Conservation (phyloP, 2,329 filamentous ascomycete species). For the Trichoderma cornu-damae region DNA sequence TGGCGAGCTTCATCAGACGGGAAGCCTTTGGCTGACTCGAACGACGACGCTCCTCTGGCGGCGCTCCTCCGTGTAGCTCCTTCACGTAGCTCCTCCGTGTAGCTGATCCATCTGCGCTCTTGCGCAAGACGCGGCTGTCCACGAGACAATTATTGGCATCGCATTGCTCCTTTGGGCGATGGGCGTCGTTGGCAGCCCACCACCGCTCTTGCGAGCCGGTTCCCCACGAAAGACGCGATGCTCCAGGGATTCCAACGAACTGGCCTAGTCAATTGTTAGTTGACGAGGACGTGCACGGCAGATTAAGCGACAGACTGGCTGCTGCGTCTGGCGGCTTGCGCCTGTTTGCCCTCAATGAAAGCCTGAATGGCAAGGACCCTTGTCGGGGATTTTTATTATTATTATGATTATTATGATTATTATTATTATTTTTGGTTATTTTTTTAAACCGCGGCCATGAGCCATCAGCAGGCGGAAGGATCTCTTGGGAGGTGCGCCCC, state of each 20-base stretch:
- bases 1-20: background rate
- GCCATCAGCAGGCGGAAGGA: conserved; percentile 12
- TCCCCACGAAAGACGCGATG: background rate
- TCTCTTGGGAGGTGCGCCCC: conserved; percentile 2
- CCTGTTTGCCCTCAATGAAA: conserved; percentile 9
- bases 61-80: background rate
- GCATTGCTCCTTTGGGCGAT: conserved; percentile 5
- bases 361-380: background rate
- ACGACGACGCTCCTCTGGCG: background rate
- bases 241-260: background rate
- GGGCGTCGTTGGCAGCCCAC: background rate
- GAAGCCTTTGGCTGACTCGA: background rate
- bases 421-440: no score
- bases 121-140: conserved; percentile 18
- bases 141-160: background rate
- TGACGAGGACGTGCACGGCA: conserved; percentile 1
- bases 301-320: conserved; percentile 16
- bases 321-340: conserved; percentile 15
- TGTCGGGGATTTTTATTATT: no score
- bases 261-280: conserved; percentile 3
- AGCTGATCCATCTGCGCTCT: conserved; percentile 9
- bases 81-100: background rate
- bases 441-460: conserved; percentile 9
- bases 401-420: no score
- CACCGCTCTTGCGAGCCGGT: background rate